These are phyloP conservation scores for Populus ilicifolia DNA, from an alignment of 345 rosid species.

Conservation along the genomic window DNA sequence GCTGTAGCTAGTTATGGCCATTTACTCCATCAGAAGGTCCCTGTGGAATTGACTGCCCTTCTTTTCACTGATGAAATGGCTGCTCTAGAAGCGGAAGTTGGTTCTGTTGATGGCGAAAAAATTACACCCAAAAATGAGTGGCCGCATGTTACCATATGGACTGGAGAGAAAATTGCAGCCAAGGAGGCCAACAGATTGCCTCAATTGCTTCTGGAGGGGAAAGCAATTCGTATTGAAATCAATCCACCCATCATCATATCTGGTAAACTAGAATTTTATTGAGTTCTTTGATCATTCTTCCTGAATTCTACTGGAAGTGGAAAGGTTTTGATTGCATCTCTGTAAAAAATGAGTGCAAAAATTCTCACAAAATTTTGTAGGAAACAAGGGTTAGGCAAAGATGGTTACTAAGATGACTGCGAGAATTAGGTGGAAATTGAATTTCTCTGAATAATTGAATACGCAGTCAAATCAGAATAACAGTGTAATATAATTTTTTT, in stretches of 20 bases:
- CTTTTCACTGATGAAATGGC: slow-evolving; percentile 71
- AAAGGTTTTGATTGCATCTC: neutral
- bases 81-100: slow-evolving; percentile 65
- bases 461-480: neutral
- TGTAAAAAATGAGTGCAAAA: neutral
- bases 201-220: slow-evolving; percentile 56
- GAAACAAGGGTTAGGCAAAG: neutral
- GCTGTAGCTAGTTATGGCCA: slow-evolving; percentile 66
- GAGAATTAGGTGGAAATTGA: neutral
- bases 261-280: slow-evolving; percentile 72
- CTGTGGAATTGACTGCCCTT: slow-evolving; percentile 65
- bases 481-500: neutral
- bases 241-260: slow-evolving; percentile 56
- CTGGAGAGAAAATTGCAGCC: slow-evolving; percentile 57
- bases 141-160: slow-evolving; percentile 93
- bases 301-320: neutral
- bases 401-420: neutral
- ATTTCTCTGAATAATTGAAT: neutral
- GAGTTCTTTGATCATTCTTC: slow-evolving; percentile 12
- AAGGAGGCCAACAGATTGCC: slow-evolving; percentile 76
- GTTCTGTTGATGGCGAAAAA: slow-evolving; percentile 63
- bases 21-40: slow-evolving; percentile 46
- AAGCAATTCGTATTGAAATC: slow-evolving; percentile 62
- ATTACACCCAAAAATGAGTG: slow-evolving; percentile 64
- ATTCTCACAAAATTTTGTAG: neutral